Conservation (phyloP, 208 protist species). For the Leishmania braziliensis region DNA sequence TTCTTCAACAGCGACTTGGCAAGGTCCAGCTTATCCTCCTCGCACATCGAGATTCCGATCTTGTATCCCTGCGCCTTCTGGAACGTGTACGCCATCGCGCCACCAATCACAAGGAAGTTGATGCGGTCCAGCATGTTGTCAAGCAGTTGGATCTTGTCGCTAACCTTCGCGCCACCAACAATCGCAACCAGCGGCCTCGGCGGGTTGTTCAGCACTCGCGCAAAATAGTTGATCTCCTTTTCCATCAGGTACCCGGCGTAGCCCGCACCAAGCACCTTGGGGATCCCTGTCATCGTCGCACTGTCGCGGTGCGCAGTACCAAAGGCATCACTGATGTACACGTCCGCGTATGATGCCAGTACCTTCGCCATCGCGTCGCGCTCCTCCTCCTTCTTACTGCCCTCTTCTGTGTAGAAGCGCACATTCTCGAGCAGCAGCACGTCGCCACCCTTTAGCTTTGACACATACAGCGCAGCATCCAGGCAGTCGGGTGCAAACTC, state of each 20-base stretch:
- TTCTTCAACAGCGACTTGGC: constrained; percentile 93
- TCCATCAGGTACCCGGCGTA: constrained; percentile 98
- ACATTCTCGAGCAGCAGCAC: constrained; percentile 99
- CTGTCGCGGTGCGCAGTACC: constrained; percentile 99
- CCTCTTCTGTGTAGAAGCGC: constrained; percentile 98
- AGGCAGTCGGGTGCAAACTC: constrained; percentile 78
- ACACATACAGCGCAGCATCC: constrained; percentile 27
- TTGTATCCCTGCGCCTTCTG: constrained; percentile 84
- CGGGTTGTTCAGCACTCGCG: constrained; percentile 89
- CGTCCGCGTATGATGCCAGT: constrained; percentile 93
- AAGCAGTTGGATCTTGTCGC: constrained; percentile 99
- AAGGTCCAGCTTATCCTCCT: constrained; percentile 85
- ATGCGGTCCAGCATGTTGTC: constrained; percentile 98
- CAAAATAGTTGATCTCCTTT: constrained; percentile 99
- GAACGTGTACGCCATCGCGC: constrained; percentile 99
- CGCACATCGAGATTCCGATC: constrained; percentile 96
- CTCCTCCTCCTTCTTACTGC: constrained; percentile 90
- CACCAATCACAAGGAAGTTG: constrained; percentile 98
- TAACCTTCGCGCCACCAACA: constrained; percentile 97
- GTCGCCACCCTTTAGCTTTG: constrained; percentile 64
- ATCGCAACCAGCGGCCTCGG: constrained; percentile 96
- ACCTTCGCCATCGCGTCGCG: constrained; percentile 91
- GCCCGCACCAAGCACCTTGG: constrained; percentile 79
- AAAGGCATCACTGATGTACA: constrained; percentile 99
- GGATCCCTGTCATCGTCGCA: constrained; percentile 89